Base-by-base conservation (phyloP, 1,284 basidiomycete genomes). In the Mycena sp. region DNA sequence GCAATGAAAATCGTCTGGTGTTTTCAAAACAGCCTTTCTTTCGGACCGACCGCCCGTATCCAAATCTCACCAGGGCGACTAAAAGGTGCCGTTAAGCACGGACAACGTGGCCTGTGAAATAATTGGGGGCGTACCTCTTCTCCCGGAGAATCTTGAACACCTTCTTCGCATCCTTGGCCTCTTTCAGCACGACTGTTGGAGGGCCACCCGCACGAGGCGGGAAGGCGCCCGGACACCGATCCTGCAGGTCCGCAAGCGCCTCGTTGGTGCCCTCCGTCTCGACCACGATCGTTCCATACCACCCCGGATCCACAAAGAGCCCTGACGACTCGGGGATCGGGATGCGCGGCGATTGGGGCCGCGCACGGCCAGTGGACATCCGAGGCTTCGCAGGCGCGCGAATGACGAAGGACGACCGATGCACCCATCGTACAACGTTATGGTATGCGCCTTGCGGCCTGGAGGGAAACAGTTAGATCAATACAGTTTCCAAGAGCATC, bases 191-290 rank as follows among this genome's bases (percentile, higher is more conserved):
- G 68, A 74, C 67, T 73, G 72, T 71, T 35, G 41, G 46, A 16
- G 63, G 46, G 1, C 68, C 72, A 29, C 72, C 68, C 9, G 82
- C 83, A 50, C 87, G 78, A 2, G 86, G 84, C 35, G 90, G 87
- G 73, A 91, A 91, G 11, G 81, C 86, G 0, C 85, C 85, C 12
- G 83, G 81, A 74, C 91, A 92, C 6, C 92, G 83, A 53, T 82
- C 83, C 68, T 90, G 89, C 64, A 94, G 78, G 75, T 94, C 92
- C n/a, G 83, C 86, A 23, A 93, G 81, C 7, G 89, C 87, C 73
- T 94, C 92, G 71, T 92, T 90, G 53, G 92, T 94, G 37, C 92
- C 92, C 73, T 93, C 92, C 16, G 90, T 87, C 78, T 93, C 92
- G 25, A 94, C 83, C 25, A 94, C 85, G 53, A 94, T 83, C 0